Conservation (phyloP, 805 yeast species). For the Middelhovenomyces tepae region DNA sequence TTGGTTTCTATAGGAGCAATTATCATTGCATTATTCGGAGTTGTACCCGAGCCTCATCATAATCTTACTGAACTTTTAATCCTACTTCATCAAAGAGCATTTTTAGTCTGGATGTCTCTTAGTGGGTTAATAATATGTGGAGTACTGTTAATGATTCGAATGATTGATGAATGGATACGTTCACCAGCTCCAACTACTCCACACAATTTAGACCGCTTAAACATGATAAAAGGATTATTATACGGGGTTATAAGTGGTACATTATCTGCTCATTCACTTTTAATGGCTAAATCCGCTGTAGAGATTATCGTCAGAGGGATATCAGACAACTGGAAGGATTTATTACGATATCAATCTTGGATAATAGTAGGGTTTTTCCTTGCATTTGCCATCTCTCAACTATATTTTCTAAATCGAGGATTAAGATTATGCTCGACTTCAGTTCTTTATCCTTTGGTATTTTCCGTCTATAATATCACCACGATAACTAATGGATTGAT, state of each 20-base stretch:
- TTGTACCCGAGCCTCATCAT: slow-evolving; percentile 45
- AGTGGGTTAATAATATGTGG: slow-evolving; percentile 27
- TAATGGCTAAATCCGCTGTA: slow-evolving; percentile 77
- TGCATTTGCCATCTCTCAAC: slow-evolving; percentile 58
- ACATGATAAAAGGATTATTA: slow-evolving; percentile 45
- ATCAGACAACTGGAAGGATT: slow-evolving; percentile 29
- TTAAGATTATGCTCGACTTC: slow-evolving; percentile 63
- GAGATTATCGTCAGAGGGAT: slow-evolving; percentile 49
- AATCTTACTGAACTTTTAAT: slow-evolving; percentile 38
- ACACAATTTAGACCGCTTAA: slow-evolving; percentile 15
- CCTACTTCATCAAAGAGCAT: slow-evolving; percentile 37
- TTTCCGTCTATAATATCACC: slow-evolving; percentile 69
- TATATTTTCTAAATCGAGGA: slow-evolving; percentile 67
- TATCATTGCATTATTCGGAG: slow-evolving; percentile 66
- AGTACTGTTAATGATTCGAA: slow-evolving; percentile 16
- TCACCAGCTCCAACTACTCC: too few relatives aligned
- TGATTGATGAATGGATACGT: slow-evolving; percentile 11
- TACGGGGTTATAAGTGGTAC: slow-evolving; percentile 68
- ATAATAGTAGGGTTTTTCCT: slow-evolving; percentile 46
- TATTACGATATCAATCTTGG: slow-evolving; percentile 38
- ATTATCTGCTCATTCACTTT: slow-evolving; percentile 74
- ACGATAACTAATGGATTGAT: slow-evolving; percentile 60
- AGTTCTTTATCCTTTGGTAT: slow-evolving; percentile 73
- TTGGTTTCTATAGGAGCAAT: slow-evolving; percentile 68
- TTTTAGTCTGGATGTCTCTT: slow-evolving; percentile 47